Percentiles rank a stretch among this genome's conserved stretches.
Conservation (phyloP, 2,329 filamentous ascomycete species). For the Nemania diffusa region DNA sequence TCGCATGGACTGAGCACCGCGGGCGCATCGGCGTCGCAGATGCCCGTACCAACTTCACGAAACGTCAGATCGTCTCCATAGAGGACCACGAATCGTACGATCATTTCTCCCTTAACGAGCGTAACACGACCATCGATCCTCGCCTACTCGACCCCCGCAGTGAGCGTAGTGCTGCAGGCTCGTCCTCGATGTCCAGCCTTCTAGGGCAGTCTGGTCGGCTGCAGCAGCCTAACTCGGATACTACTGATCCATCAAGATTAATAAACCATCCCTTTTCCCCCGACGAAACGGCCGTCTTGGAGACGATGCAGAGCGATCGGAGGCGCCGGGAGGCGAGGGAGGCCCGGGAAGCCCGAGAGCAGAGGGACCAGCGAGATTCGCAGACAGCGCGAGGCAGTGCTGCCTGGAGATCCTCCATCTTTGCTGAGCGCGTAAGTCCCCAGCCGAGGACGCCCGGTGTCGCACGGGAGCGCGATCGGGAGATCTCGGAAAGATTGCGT, state of each 20-base stretch:
- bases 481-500: constrained; percentile 34
- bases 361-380: constrained; percentile 44
- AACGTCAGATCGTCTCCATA: constrained; percentile 75
- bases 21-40: constrained; percentile 80
- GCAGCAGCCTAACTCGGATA: constrained; percentile 47
- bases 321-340: constrained; percentile 61
- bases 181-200: constrained; percentile 52
- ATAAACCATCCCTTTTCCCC: constrained; percentile 63
- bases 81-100: constrained; percentile 67
- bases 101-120: constrained; percentile 66
- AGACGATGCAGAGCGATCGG: constrained; percentile 65
- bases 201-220: constrained; percentile 43
- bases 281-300: constrained; percentile 66
- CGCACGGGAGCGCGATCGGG: constrained; percentile 34
- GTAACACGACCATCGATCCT: constrained; percentile 64
- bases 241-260: constrained; percentile 54
- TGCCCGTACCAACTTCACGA: constrained; percentile 71
- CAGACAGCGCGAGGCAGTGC: constrained; percentile 38
- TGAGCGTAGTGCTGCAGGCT: constrained; percentile 51
- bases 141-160: constrained; percentile 60
- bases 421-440: constrained; percentile 50
- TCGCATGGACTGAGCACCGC: constrained; percentile 94
- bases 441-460: constrained; percentile 34
- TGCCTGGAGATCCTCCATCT: constrained; percentile 46
- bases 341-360: no score